Evolutionary conservation across 148 eudicot genomes (phyloP).

Genomic region (Pharnaceum exiguum): DNA sequence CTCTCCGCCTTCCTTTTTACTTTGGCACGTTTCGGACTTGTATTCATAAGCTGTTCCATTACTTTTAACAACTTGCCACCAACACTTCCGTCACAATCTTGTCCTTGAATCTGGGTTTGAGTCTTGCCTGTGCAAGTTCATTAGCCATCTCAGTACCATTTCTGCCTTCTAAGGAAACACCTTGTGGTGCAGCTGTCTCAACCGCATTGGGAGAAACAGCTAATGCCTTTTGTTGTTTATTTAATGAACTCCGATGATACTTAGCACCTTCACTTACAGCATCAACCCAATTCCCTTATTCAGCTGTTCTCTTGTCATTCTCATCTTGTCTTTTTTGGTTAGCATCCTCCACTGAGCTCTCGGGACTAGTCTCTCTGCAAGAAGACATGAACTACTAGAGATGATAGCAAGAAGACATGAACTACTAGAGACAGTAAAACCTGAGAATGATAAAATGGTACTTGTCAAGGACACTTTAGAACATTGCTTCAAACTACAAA

Average conservation of each 20-base stretch:
- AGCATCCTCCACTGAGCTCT: slow-evolving; percentile 6
- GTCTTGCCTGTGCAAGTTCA: slow-evolving; percentile 12
- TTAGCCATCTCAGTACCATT: slow-evolving; percentile 14
- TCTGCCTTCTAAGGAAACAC: not conserved
- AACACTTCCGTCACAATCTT: slow-evolving; percentile 6
- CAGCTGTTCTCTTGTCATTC: slow-evolving; percentile 14
- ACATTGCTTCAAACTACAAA: too few relatives aligned
- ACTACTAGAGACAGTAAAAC: too few relatives aligned
- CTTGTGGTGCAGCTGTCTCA: not conserved
- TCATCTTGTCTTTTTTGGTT: slow-evolving; percentile 19
- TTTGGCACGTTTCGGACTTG: slow-evolving; percentile 1
- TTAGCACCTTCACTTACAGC: not conserved
- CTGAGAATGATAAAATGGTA: too few relatives aligned
- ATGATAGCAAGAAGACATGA: too few relatives aligned
- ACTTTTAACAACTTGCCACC: slow-evolving; percentile 17
- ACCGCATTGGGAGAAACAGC: slow-evolving; percentile 2
- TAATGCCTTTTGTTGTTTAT: slow-evolving; percentile 20
- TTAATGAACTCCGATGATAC: slow-evolving; percentile 2
- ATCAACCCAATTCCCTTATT: slow-evolving; percentile 17
- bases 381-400: slow-evolving; percentile 40
- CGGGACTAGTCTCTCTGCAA: slow-evolving; percentile 24
- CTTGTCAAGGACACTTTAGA: too few relatives aligned
- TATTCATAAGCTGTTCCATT: not conserved
- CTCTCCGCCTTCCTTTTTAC: slow-evolving; percentile 5
- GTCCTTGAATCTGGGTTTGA: slow-evolving; percentile 12